These are phyloP conservation scores for Psilocybe tampanensis DNA, from an alignment of 768 basidiomycete species.

Conservation along the genomic window DNA sequence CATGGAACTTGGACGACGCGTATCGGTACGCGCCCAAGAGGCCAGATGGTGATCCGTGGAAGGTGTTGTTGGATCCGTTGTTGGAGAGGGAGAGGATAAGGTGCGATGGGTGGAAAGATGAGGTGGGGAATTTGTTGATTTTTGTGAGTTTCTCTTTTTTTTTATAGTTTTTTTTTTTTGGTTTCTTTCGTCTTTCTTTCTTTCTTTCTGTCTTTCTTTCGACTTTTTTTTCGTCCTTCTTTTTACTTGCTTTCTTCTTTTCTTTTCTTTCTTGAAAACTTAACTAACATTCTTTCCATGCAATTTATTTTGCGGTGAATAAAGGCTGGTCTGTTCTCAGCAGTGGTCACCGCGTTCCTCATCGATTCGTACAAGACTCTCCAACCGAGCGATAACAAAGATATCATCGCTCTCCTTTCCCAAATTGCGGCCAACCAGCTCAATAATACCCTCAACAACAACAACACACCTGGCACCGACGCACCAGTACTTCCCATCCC, in stretches of 20 bases:
- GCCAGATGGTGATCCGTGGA: not conserved
- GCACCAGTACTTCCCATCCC: no score
- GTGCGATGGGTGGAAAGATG: slow-evolving; percentile 15
- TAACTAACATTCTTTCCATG: no score
- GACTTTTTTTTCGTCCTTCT: no score
- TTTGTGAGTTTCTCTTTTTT: slow-evolving; percentile 12
- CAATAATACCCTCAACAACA: not conserved
- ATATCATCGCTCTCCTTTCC: slow-evolving; percentile 5
- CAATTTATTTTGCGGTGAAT: no score
- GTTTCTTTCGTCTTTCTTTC: no score
- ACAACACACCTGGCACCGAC: no score
- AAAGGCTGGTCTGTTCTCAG: slow-evolving; percentile 22
- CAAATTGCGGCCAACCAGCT: slow-evolving; percentile 5
- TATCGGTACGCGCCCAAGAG: not conserved
- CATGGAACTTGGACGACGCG: not conserved
- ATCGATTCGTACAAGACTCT: slow-evolving; percentile 19
- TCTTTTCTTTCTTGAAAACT: no score
- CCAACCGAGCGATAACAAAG: slow-evolving; percentile 8
- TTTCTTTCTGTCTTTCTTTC: no score
- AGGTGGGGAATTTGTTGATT: slow-evolving; percentile 20
- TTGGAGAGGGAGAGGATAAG: not conserved
- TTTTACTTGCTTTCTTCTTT: no score
- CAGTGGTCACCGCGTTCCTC: slow-evolving; percentile 11
- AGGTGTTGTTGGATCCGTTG: not conserved
- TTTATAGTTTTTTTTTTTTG: not conserved